phyloP scores from a whole-genome alignment of 768 basidiomycete species.

The Boletus bicolor region DNA sequence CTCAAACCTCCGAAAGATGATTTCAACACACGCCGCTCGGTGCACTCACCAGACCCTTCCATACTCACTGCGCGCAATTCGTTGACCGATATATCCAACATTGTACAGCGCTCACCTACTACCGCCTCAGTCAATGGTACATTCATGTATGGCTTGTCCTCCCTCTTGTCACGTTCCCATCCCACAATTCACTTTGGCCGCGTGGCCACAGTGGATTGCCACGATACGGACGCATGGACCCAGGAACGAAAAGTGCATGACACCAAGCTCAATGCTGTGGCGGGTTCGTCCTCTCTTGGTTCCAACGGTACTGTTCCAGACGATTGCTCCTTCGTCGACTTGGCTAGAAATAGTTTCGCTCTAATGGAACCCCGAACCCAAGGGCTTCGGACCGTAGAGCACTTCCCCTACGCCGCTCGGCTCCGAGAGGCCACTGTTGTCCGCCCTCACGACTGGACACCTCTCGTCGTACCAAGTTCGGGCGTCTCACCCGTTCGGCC shows the following conservation, averaged over 20 bases:
- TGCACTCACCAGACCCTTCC: conserved; percentile 9
- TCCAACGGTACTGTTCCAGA: not conserved
- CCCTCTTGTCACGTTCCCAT: conserved; percentile 8
- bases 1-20: conserved; percentile 1
- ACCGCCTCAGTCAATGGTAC: not conserved
- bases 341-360: not conserved
- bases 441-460: not conserved
- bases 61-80: conserved; percentile 3
- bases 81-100: conserved; percentile 10
- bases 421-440: not conserved
- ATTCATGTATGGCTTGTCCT: conserved; percentile 1
- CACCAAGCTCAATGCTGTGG: conserved; percentile 7
- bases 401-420: not conserved
- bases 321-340: not conserved
- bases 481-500: not conserved
- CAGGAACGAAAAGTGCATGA: conserved; percentile 7
- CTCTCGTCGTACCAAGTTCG: conserved; percentile 5
- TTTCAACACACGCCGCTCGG: conserved; percentile 6
- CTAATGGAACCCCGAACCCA: conserved; percentile 6
- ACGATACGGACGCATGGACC: conserved; percentile 28
- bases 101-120: not conserved
- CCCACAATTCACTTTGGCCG: conserved; percentile 11
- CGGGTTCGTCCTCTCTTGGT: conserved; percentile 9
- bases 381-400: not conserved
- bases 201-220: conserved; percentile 22